A percentile compares a stretch with the other conserved stretches of the same genome.
Conservation (phyloP, 2,329 filamentous ascomycete genomes). For the Colletotrichum orchidophilum region DNA sequence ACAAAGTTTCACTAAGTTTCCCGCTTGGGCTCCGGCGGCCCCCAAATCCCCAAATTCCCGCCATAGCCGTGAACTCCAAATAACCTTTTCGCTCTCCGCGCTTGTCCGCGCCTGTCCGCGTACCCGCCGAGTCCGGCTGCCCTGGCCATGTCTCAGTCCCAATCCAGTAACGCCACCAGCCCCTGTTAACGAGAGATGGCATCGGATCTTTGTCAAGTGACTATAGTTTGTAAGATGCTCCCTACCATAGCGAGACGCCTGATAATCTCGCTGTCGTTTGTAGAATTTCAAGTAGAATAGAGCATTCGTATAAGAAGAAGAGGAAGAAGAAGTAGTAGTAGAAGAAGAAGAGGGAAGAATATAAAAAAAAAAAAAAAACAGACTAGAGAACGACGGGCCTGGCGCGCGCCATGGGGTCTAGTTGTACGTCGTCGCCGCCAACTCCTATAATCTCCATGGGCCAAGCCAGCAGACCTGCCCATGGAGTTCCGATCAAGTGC, state of each 20-base stretch:
- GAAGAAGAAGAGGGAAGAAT: no score
- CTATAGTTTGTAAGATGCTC: neutral
- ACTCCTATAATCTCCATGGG: slow-evolving; percentile 16
- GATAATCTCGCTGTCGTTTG: neutral
- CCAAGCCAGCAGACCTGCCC: slow-evolving; percentile 19
- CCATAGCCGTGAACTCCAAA: neutral
- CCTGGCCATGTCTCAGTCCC: neutral
- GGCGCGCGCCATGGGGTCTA: slow-evolving; percentile 13
- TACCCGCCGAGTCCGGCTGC: neutral
- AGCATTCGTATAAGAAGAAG: no score
- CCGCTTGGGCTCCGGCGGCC: neutral
- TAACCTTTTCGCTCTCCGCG: neutral
- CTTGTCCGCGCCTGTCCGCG: neutral
- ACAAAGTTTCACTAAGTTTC: slow-evolving; percentile 9
- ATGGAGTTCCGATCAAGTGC: slow-evolving; percentile 19
- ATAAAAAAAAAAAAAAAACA: neutral
- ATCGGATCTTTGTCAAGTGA: neutral
- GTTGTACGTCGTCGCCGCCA: slow-evolving; percentile 5
- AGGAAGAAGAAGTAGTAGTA: no score
- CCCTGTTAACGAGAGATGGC: neutral
- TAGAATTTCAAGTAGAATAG: neutral
- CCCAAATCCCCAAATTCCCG: neutral
- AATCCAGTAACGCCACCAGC: neutral
- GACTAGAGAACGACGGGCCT: slow-evolving; percentile 15
- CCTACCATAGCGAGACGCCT: neutral